These are phyloP conservation scores for Calocybe cyanea DNA, from an alignment of 768 basidiomycete genomes.

Conservation along the genomic window DNA sequence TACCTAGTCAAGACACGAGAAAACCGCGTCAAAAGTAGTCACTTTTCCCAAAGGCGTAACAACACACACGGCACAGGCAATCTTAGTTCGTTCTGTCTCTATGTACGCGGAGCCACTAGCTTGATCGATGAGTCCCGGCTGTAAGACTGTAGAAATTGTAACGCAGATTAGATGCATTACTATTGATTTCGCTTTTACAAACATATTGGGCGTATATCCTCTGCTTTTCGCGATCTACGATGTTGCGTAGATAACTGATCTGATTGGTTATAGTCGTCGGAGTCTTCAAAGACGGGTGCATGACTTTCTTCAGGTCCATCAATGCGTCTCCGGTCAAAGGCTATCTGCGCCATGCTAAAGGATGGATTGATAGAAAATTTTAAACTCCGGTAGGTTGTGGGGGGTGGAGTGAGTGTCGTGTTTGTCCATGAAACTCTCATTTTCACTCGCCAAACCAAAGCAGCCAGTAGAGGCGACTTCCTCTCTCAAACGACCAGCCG, in stretches of 20 bases:
- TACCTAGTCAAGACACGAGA: slow-evolving; percentile 43
- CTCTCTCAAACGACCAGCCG: slow-evolving; percentile 55
- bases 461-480: slow-evolving; percentile 37
- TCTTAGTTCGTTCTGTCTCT: slow-evolving; percentile 87
- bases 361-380: slow-evolving; percentile 10
- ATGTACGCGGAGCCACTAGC: slow-evolving; percentile 98
- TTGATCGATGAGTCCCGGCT: slow-evolving; percentile 86
- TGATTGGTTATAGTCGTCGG: slow-evolving; percentile 25
- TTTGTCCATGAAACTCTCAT: slow-evolving; percentile 79
- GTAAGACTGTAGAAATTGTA: slow-evolving; percentile 56
- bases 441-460: slow-evolving; percentile 72
- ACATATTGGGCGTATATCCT: slow-evolving; percentile 88
- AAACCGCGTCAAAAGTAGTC: slow-evolving; percentile 6
- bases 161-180: not conserved
- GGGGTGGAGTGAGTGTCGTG: slow-evolving; percentile 16
- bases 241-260: slow-evolving; percentile 31
- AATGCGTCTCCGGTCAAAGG: slow-evolving; percentile 82
- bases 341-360: slow-evolving; percentile 43
- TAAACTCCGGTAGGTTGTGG: slow-evolving; percentile 27
- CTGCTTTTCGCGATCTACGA: slow-evolving; percentile 48
- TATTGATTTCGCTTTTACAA: slow-evolving; percentile 20
- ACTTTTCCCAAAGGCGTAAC: slow-evolving; percentile 4
- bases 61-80: slow-evolving; percentile 92
- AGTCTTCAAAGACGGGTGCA: slow-evolving; percentile 52
- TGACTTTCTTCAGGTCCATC: slow-evolving; percentile 87